Base-by-base conservation (phyloP, 2,329 filamentous ascomycete genomes). In the Claviceps digitariae region DNA sequence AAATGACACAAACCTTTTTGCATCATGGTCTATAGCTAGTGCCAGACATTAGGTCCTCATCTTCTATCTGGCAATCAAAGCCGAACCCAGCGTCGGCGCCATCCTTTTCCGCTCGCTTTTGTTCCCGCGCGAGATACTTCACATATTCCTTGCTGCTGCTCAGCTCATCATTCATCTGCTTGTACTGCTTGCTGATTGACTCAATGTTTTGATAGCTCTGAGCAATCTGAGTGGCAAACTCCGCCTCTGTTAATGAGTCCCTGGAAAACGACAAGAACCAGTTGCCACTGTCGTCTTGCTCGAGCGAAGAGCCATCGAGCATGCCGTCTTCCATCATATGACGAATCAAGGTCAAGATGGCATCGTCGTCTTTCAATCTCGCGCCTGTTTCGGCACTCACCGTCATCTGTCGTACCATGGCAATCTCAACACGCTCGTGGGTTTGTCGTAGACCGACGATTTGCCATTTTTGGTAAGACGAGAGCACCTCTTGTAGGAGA, bases 391-490 rank as follows among this genome's bases (percentile, higher is more conserved):
- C 73, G 38, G 75, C 80, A 58, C 73, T 79, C 50, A 72, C 69
- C 0, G 81, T 83, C 44, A 68, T 65, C 25, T 66, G 59, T 44
- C 74, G 72, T 21, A 84, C 66, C 60, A 81, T 74, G 20, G 73
- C 60, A 34, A 84, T 71, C 17, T 77, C 75, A 36, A 83, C 70
- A 57, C 78, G 78, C 52, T 70, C 72, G 64, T 91, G 96, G 3
- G 87, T 82, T 51, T 79, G 77, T 46, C 83, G 82, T 27, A 97
- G 74, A 55, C 82, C 82, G 36, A 84, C 73, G 54, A 97, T 80
- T 55, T 86, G 83, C 72, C 85, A 89, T 60, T 83, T 82, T 59
- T 86, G 82, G 63, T 90, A 87, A 10, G 86, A 82, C 21, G 77
- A 72, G 41, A 85, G 66, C 12, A 91, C 83, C 64, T 88, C 81